phyloP scores from a whole-genome alignment of 495 filamentous ascomycete species.

The Chaetomium cochliodes region DNA sequence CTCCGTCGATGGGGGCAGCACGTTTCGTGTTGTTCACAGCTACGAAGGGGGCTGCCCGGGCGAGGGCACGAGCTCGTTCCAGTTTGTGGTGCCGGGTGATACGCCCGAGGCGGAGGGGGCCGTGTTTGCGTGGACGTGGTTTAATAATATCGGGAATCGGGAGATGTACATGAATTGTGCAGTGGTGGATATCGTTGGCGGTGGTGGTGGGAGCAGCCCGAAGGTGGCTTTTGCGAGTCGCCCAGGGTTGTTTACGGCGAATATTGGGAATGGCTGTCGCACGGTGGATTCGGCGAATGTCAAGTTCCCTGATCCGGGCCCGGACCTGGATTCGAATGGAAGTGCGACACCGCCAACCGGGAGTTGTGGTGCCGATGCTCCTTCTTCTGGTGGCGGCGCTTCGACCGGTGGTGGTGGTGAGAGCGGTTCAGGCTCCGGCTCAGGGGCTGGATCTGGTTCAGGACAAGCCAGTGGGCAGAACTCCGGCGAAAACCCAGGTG shows the following conservation, averaged over 20 bases:
- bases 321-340: constrained; percentile 38
- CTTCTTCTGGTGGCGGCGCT: no score
- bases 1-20: constrained; percentile 57
- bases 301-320: constrained; percentile 63
- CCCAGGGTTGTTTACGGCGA: constrained; percentile 50
- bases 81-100: constrained; percentile 56
- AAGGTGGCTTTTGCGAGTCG: constrained; percentile 25
- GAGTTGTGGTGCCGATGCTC: background rate
- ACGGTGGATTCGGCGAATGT: constrained; percentile 50
- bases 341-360: background rate
- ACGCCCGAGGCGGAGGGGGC: constrained; percentile 57
- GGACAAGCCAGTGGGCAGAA: background rate
- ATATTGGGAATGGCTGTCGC: constrained; percentile 44
- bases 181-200: constrained; percentile 51
- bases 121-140: constrained; percentile 82
- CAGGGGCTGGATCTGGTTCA: background rate
- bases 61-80: constrained; percentile 24
- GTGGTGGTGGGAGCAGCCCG: background rate
- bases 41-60: constrained; percentile 43
- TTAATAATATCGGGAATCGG: constrained; percentile 78
- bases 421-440: background rate
- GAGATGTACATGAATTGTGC: constrained; percentile 96
- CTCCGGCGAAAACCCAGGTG: background rate
- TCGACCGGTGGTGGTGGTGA: background rate
- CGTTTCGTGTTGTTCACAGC: constrained; percentile 50